These are phyloP conservation scores for Daldinia sp. DNA, from an alignment of 2,329 filamentous ascomycete genomes.

Conservation along the genomic window DNA sequence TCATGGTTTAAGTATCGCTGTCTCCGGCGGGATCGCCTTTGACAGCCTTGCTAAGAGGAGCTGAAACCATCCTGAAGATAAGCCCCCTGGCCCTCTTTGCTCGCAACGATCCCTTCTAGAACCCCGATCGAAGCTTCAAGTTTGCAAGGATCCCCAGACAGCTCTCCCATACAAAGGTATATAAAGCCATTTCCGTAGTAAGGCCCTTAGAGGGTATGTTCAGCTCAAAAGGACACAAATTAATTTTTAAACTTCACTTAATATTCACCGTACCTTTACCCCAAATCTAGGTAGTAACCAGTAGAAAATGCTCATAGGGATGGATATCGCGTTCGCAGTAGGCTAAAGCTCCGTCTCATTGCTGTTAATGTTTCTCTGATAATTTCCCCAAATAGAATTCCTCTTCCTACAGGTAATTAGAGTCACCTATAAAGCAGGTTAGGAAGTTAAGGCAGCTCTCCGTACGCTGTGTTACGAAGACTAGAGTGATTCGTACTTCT, in stretches of 20 bases:
- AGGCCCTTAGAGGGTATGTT: background rate
- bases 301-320: background rate
- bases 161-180: background rate
- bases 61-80: constrained; percentile 43
- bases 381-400: background rate
- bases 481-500: constrained; percentile 35
- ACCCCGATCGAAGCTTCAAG: constrained; percentile 43
- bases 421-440: constrained; percentile 6
- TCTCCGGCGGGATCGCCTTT: constrained; percentile 40
- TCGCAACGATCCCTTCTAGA: constrained; percentile 48
- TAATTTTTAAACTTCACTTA: background rate
- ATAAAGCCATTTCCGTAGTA: background rate
- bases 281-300: background rate
- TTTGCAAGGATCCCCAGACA: constrained; percentile 36
- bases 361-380: background rate
- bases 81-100: constrained; percentile 42
- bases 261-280: background rate
- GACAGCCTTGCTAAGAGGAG: constrained; percentile 48
- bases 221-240: background rate
- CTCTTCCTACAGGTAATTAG: background rate
- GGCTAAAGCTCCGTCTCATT: constrained; percentile 3
- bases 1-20: constrained; percentile 41
- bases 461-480: constrained; percentile 43
- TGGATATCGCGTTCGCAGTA: constrained; percentile 5
- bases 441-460: constrained; percentile 42